phyloP scores from a whole-genome alignment of 2,329 filamentous ascomycete species.

The Botryotinia globosa region DNA sequence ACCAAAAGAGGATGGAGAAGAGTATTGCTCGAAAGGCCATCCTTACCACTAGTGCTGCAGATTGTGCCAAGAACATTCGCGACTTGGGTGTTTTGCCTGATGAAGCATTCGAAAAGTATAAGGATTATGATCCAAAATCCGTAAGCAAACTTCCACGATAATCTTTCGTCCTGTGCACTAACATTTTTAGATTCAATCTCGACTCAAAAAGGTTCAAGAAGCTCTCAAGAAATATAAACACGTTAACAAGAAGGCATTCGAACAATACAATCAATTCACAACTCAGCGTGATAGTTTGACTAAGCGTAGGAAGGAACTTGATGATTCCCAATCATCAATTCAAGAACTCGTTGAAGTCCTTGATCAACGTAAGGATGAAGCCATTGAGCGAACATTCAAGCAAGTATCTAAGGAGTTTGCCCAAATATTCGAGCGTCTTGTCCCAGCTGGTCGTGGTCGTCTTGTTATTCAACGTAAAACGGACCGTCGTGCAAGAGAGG shows the following conservation, averaged over 20 bases:
- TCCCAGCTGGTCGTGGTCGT: slow-evolving; percentile 87
- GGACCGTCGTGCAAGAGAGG: slow-evolving; percentile 62
- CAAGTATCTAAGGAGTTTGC: slow-evolving; percentile 94
- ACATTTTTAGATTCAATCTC: slow-evolving; percentile 38
- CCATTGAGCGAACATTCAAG: slow-evolving; percentile 97
- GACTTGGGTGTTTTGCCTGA: slow-evolving; percentile 91
- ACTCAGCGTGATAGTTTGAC: slow-evolving; percentile 84
- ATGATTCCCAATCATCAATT: slow-evolving; percentile 81
- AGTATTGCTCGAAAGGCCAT: slow-evolving; percentile 84
- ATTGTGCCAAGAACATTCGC: slow-evolving; percentile 84
- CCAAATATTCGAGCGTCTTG: slow-evolving; percentile 89
- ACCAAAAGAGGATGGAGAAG: slow-evolving; percentile 89
- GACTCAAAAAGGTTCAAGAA: slow-evolving; percentile 87
- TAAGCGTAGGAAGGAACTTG: slow-evolving; percentile 80
- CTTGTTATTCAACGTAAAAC: slow-evolving; percentile 90
- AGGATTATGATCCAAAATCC: slow-evolving; percentile 73
- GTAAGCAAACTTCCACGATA: slow-evolving; percentile 47
- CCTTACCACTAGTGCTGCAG: slow-evolving; percentile 70
- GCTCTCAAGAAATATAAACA: slow-evolving; percentile 94
- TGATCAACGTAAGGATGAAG: slow-evolving; percentile 94
- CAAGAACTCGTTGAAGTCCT: slow-evolving; percentile 89
- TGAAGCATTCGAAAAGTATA: slow-evolving; percentile 89
- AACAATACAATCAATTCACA: slow-evolving; percentile 98
- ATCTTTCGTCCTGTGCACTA: slow-evolving; percentile 6
- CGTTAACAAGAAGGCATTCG: slow-evolving; percentile 99